A percentile compares a stretch with the other conserved stretches of the same genome.
Conservation (phyloP, 768 basidiomycete genomes). For the Serendipita sp. region DNA sequence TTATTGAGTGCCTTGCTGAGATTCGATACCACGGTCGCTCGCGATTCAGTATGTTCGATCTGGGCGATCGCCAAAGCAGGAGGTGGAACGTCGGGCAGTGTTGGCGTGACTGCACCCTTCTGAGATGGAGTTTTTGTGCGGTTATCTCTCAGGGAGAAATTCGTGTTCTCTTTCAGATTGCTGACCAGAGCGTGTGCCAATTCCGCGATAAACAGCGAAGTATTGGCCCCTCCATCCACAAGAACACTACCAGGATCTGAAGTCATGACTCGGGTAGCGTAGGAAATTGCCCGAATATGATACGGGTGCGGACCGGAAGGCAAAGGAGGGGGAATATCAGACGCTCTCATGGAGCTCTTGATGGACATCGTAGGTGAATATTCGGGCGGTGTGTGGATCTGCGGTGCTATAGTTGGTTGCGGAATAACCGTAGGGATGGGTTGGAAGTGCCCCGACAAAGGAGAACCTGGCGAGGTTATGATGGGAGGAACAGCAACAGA, state of each 20-base stretch:
- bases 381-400: slow-evolving; percentile 9
- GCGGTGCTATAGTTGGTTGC: slow-evolving; percentile 6
- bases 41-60: not conserved
- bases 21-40: not conserved
- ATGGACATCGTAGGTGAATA: not conserved
- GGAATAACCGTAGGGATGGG: slow-evolving; percentile 10
- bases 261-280: slow-evolving; percentile 81
- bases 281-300: slow-evolving; percentile 50
- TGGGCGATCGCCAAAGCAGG: slow-evolving; percentile 9
- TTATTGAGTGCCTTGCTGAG: not conserved
- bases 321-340: slow-evolving; percentile 39
- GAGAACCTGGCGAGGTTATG: not conserved
- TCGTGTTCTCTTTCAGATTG: slow-evolving; percentile 21
- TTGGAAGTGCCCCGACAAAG: slow-evolving; percentile 7
- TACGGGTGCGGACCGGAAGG: slow-evolving; percentile 8
- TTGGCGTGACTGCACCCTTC: slow-evolving; percentile 14
- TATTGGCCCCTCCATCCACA: slow-evolving; percentile 51
- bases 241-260: slow-evolving; percentile 60
- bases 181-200: slow-evolving; percentile 55
- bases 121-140: slow-evolving; percentile 7
- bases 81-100: slow-evolving; percentile 25
- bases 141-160: not conserved
- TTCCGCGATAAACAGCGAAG: slow-evolving; percentile 39
- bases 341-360: not conserved
- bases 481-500: not conserved